phyloP scores from a whole-genome alignment of 2,329 filamentous ascomycete species.

The Hypoxylon sp. region DNA sequence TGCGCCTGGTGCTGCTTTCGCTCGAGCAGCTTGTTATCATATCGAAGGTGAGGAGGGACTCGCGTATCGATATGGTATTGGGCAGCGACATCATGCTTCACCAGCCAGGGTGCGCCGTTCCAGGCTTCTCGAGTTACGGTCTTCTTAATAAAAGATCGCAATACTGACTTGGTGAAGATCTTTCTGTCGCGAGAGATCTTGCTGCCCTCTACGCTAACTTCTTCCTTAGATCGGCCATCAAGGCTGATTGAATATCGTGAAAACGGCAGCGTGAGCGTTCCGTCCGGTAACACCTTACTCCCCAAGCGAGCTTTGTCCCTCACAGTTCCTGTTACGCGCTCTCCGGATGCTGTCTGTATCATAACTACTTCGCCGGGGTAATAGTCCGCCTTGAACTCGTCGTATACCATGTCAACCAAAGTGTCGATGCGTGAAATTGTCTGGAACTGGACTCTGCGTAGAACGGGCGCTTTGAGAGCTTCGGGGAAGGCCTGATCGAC shows the following conservation, averaged over 20 bases:
- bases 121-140: constrained; percentile 92
- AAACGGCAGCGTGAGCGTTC: constrained; percentile 77
- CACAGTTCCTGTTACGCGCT: constrained; percentile 80
- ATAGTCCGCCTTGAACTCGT: constrained; percentile 89
- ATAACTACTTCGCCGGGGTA: constrained; percentile 90
- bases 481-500: constrained; percentile 95
- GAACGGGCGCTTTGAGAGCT: constrained; percentile 88
- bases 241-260: constrained; percentile 86
- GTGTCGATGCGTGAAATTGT: constrained; percentile 91
- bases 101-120: constrained; percentile 97
- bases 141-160: constrained; percentile 95
- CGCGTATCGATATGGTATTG: constrained; percentile 90
- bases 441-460: constrained; percentile 92
- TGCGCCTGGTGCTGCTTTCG: constrained; percentile 79
- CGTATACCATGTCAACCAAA: constrained; percentile 76
- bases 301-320: constrained; percentile 88
- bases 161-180: constrained; percentile 92
- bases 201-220: constrained; percentile 83
- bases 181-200: constrained; percentile 91
- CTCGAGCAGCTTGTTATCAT: constrained; percentile 84
- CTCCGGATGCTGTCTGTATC: constrained; percentile 77
- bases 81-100: constrained; percentile 87
- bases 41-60: constrained; percentile 84
- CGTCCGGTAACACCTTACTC: constrained; percentile 73
- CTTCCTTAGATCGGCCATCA: constrained; percentile 75